Evolutionary conservation across 495 filamentous ascomycete species (phyloP), one percentile per base, ranked within the genome.

Genomic region (Hypomontagnella monticulosa): DNA sequence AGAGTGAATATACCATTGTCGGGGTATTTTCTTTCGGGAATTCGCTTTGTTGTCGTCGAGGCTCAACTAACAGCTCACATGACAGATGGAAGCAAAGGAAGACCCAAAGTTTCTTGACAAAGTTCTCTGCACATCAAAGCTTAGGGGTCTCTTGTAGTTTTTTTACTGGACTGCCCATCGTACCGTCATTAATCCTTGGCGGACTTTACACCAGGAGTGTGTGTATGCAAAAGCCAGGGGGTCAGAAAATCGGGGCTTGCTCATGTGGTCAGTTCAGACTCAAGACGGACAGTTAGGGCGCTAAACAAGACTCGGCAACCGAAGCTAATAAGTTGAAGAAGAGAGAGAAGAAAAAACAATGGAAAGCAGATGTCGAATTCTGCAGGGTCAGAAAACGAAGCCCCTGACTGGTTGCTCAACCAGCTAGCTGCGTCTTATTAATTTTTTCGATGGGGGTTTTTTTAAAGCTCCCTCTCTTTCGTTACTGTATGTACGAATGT

Each of bases 231-330:
- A 58, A 49, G 33, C 59, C 51, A 63, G 61, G 66, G 66, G 52
- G 44, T 49, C 20, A 37, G 36, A 63, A 69, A 69, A 69, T 53
- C 52, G 66, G 66, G 60, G 66, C 66, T 63, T 69, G 66, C 66
- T 69, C 66, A 69, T 69, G 66, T 69, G 66, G 66, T 64, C 66
- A 61, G 44, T 59, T 64, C 60, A 69, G 60, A 69, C 51, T 69
- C 20, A 64, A 51, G 60, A 58, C 66, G 66, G 55, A 61, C 60
- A 64, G 56, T 53, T 61, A 69, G 56, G 65, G 66, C 66, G 66
- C 66, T 69, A 69, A 69, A 68, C 55, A 68, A 64, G 65, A 68
- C 65, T 68, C 59, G 65, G 65, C 65, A 68, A 63, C 65, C 59
- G 59, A 68, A 68, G 59, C 58, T 33, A 50, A 62, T 49, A 44